Percentiles rank a stretch among this genome's conserved stretches.
phyloP scores from a whole-genome alignment of 2,329 filamentous ascomycete genomes.

The Aspergillus chevalieri region DNA sequence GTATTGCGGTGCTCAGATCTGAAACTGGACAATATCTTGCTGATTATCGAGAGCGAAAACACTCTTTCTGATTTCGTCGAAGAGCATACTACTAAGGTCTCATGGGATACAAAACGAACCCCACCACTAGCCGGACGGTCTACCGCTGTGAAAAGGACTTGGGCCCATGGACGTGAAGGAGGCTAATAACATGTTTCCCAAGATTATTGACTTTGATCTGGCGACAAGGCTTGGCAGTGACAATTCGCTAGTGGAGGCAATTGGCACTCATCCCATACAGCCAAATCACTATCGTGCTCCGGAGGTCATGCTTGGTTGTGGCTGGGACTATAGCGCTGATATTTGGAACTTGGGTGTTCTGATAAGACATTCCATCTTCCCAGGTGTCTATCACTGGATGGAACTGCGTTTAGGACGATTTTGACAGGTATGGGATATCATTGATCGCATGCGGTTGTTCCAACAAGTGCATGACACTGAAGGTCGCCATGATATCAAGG shows the following conservation, averaged over 20 bases:
- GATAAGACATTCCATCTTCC: constrained; percentile 11
- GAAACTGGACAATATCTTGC: constrained; percentile 41
- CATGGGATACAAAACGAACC: constrained; percentile 29
- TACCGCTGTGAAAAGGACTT: constrained; percentile 30
- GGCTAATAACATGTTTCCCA: constrained; percentile 15
- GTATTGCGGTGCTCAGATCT: constrained; percentile 26
- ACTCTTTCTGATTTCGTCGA: constrained; percentile 28
- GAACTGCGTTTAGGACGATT: constrained; percentile 13
- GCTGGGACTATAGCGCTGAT: constrained; percentile 34
- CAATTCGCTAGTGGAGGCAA: constrained; percentile 32
- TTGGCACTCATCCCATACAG: constrained; percentile 39
- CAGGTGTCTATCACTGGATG: constrained; percentile 4
- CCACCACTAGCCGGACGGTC: constrained; percentile 22
- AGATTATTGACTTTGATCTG: constrained; percentile 33
- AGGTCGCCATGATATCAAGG: constrained; percentile 31
- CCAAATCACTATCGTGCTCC: constrained; percentile 36
- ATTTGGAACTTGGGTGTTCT: constrained; percentile 39
- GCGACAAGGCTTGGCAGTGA: constrained; percentile 23
- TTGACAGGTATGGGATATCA: constrained; percentile 31
- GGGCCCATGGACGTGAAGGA: constrained; percentile 20
- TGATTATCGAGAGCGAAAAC: constrained; percentile 25
- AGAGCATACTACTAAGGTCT: constrained; percentile 20
- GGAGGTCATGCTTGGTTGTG: constrained; percentile 35
- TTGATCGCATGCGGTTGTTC: constrained; percentile 33
- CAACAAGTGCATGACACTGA: constrained; percentile 27